Evolutionary conservation across 2,329 filamentous ascomycete genomes (phyloP).

Genomic region (Phaeosphaeria sp.): DNA sequence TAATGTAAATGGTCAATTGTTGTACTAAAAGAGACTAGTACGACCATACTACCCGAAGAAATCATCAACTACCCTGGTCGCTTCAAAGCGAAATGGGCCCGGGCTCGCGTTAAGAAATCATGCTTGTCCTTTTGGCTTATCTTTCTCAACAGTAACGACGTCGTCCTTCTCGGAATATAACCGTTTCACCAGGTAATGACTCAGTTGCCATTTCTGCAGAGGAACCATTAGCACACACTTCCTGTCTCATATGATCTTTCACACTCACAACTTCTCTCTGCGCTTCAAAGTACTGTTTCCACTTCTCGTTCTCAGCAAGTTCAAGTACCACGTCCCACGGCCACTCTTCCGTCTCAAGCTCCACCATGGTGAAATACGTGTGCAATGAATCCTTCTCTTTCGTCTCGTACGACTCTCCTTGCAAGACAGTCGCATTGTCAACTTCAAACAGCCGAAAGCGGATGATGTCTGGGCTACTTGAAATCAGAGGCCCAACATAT

Average conservation of each 20-base stretch:
- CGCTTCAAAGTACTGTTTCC: slow-evolving; percentile 20
- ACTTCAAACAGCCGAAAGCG: slow-evolving; percentile 22
- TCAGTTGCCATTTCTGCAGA: slow-evolving; percentile 21
- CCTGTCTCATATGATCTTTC: not conserved
- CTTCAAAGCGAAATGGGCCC: too few relatives aligned
- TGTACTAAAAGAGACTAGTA: not conserved
- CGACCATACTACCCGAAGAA: not conserved
- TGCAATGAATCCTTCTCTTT: slow-evolving; percentile 14
- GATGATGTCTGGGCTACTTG: slow-evolving; percentile 16
- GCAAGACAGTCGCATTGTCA: slow-evolving; percentile 12
- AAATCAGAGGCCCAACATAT: slow-evolving; percentile 12
- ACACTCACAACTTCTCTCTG: slow-evolving; percentile 17
- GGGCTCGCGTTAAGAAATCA: not conserved
- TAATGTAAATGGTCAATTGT: too few relatives aligned
- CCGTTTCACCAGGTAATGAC: slow-evolving; percentile 15
- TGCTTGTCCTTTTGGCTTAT: not conserved
- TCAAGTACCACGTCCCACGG: slow-evolving; percentile 25
- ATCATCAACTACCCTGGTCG: not conserved
- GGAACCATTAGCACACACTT: not conserved
- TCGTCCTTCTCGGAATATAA: not conserved
- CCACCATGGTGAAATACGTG: slow-evolving; percentile 17
- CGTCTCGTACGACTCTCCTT: slow-evolving; percentile 3
- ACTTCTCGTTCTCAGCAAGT: slow-evolving; percentile 14
- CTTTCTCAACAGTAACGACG: not conserved
- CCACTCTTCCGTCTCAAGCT: slow-evolving; percentile 23